A percentile compares a stretch with the other conserved stretches of the same genome.
These are phyloP conservation scores for Penicillium subrubescens DNA, from an alignment of 495 filamentous ascomycete species.

Conservation along the genomic window DNA sequence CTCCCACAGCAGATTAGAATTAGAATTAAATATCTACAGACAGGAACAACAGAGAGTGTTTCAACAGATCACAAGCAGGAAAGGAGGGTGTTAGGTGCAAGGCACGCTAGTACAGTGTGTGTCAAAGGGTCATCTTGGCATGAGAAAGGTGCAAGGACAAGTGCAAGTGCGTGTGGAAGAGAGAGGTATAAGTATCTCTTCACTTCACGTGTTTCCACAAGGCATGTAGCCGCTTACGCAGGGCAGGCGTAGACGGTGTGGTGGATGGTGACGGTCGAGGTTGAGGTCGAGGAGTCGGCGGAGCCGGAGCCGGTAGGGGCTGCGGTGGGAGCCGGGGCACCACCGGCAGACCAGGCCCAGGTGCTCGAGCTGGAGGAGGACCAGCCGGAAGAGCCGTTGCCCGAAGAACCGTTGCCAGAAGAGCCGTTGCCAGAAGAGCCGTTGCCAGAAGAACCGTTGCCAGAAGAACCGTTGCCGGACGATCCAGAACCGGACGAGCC, in stretches of 20 bases:
- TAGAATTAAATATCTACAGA: constrained; percentile 45
- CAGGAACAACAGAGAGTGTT: constrained; percentile 25
- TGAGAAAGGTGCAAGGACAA: constrained; percentile 15
- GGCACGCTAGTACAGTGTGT: constrained; percentile 11
- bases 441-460: background rate
- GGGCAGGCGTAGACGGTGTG: constrained; percentile 31
- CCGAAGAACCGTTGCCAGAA: background rate
- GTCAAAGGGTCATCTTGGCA: constrained; percentile 27
- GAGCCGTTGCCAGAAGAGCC: background rate
- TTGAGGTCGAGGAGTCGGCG: constrained; percentile 15
- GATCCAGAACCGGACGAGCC: constrained; percentile 1
- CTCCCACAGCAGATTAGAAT: constrained; percentile 37
- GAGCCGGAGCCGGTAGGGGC: constrained; percentile 4
- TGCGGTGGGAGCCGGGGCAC: constrained; percentile 21
- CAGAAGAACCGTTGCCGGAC: background rate
- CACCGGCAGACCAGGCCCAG: background rate
- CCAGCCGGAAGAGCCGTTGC: constrained; percentile 5
- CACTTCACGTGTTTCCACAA: background rate
- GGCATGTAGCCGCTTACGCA: constrained; percentile 17
- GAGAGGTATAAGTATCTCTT: background rate
- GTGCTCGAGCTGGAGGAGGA: background rate
- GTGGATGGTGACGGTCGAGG: constrained; percentile 32
- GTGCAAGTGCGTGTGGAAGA: constrained; percentile 10
- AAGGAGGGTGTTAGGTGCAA: background rate
- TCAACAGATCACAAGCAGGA: background rate